Percentiles rank a stretch among this genome's conserved stretches.
These are phyloP conservation scores for Ogataea wickerhamii DNA, from an alignment of 805 yeast genomes.

Conservation along the genomic window DNA sequence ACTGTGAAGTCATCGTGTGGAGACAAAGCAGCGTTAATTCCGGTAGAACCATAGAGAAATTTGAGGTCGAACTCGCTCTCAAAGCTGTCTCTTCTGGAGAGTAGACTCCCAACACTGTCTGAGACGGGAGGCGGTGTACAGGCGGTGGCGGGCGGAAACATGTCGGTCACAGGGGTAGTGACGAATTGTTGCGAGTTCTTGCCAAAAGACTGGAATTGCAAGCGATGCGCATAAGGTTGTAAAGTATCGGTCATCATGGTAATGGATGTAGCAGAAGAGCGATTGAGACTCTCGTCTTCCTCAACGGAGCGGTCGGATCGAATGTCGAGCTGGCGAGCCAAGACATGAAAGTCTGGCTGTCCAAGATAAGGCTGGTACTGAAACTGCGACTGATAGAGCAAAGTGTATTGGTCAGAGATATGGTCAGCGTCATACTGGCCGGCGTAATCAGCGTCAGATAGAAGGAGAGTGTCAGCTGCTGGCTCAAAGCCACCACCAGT, in stretches of 20 bases:
- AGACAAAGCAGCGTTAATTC: conserved; percentile 1
- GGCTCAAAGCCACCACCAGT: not conserved
- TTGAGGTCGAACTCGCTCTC: conserved; percentile 22
- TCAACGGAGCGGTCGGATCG: conserved; percentile 15
- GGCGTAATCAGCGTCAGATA: conserved; percentile 13
- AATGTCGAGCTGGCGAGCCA: conserved; percentile 5
- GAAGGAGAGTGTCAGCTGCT: conserved; percentile 9
- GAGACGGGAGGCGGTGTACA: conserved; percentile 29
- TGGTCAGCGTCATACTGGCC: not conserved
- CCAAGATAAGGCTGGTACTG: conserved; percentile 1
- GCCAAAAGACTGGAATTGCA: conserved; percentile 6
- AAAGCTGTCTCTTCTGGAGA: conserved; percentile 22
- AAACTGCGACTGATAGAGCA: conserved; percentile 1
- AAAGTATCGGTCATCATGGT: not conserved
- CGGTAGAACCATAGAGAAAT: conserved; percentile 8
- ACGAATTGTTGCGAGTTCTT: conserved; percentile 2
- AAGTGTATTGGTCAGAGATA: not conserved
- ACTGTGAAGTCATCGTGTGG: conserved; percentile 2
- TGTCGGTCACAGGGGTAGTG: conserved; percentile 4
- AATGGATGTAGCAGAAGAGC: conserved; percentile 1
- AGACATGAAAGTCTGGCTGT: conserved; percentile 9
- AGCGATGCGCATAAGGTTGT: not conserved
- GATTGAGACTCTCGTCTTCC: not conserved
- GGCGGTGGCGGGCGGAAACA: conserved; percentile 32
- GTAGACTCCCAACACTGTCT: conserved; percentile 7